These are phyloP conservation scores for Mycena haematopus DNA, from an alignment of 768 basidiomycete species.

Conservation along the genomic window DNA sequence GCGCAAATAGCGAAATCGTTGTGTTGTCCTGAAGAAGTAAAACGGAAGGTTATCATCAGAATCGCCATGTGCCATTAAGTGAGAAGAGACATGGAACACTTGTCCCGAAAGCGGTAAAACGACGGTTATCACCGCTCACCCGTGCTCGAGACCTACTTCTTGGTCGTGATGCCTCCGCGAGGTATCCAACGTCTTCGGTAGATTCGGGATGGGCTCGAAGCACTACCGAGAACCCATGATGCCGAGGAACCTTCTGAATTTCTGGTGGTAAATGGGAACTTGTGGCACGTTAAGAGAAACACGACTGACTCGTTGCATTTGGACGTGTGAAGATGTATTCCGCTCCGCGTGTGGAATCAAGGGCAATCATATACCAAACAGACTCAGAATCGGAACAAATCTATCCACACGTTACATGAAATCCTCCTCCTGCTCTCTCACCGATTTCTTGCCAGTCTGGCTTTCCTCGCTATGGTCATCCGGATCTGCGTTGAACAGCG, in stretches of 20 bases:
- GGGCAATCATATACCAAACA: conserved; percentile 2
- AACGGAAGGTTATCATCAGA: background rate
- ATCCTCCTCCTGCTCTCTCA: conserved; percentile 83
- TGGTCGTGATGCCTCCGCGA: background rate
- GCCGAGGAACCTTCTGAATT: conserved; percentile 4
- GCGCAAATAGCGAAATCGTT: background rate
- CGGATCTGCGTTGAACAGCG: conserved; percentile 70
- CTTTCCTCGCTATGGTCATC: conserved; percentile 61
- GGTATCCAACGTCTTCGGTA: too few relatives aligned
- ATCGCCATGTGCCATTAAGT: background rate
- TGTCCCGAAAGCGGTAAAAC: conserved; percentile 5
- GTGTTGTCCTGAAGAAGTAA: conserved; percentile 2
- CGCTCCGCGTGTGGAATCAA: background rate
- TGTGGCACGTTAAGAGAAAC: background rate
- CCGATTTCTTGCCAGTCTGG: conserved; percentile 61
- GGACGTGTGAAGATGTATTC: background rate
- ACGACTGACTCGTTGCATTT: background rate
- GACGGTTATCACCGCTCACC: conserved; percentile 3
- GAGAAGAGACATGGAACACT: background rate
- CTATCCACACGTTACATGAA: conserved; percentile 67
- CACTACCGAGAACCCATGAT: background rate
- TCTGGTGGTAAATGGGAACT: conserved; percentile 5
- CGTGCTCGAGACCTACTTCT: background rate
- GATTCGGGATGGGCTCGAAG: background rate
- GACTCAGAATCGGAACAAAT: conserved; percentile 1